These are phyloP conservation scores for Chaetomium strumarium DNA, from an alignment of 2,329 filamentous ascomycete species.

Conservation along the genomic window DNA sequence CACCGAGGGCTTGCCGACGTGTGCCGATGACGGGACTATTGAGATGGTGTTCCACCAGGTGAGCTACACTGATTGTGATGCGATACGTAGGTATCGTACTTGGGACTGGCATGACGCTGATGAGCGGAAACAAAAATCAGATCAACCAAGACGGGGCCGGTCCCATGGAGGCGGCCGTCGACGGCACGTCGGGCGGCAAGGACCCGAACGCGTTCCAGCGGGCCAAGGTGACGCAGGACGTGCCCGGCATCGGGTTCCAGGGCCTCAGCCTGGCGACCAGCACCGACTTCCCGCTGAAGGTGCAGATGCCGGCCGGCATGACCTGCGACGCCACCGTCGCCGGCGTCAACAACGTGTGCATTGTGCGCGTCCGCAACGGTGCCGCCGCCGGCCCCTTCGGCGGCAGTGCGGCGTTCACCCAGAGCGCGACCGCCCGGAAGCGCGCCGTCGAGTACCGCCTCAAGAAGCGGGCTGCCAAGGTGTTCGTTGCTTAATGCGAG, in stretches of 20 bases:
- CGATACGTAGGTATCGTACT: too few species aligned
- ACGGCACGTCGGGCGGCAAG: slow-evolving; percentile 57
- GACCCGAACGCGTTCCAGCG: slow-evolving; percentile 54
- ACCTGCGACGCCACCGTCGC: slow-evolving; percentile 56
- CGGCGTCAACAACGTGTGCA: slow-evolving; percentile 56
- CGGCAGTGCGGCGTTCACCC: slow-evolving; percentile 60
- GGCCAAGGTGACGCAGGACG: slow-evolving; percentile 54
- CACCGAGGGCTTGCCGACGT: slow-evolving; percentile 52
- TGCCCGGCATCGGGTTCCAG: slow-evolving; percentile 50
- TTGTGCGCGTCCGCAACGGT: slow-evolving; percentile 58
- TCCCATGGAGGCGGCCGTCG: slow-evolving; percentile 54
- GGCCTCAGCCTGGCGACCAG: slow-evolving; percentile 54
- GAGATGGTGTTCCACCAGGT: slow-evolving; percentile 59
- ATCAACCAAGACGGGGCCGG: slow-evolving; percentile 68
- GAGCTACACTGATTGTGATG: not conserved
- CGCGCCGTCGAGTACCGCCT: slow-evolving; percentile 51
- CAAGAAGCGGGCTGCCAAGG: slow-evolving; percentile 29
- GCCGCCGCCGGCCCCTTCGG: slow-evolving; percentile 61
- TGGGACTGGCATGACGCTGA: not conserved
- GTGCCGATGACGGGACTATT: slow-evolving; percentile 53
- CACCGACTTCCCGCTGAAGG: slow-evolving; percentile 59
- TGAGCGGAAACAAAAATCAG: not conserved
- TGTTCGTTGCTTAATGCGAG: slow-evolving; percentile 12
- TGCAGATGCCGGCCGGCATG: slow-evolving; percentile 64
- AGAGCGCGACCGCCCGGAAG: slow-evolving; percentile 53